Evolutionary conservation across 805 yeast species (phyloP).

Genomic region (Saccharomyces eubayanus): DNA sequence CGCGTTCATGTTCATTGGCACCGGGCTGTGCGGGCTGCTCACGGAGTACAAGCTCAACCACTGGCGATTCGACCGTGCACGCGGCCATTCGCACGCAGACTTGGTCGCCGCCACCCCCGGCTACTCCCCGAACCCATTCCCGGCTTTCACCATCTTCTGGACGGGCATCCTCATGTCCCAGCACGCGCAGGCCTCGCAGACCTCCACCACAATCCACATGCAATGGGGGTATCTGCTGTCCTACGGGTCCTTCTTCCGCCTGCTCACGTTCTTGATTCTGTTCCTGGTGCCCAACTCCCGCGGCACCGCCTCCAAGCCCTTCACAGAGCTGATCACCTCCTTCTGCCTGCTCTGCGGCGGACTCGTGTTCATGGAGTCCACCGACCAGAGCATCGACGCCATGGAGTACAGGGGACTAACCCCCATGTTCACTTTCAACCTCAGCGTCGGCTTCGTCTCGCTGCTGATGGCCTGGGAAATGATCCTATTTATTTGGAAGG

Average conservation of each 20-base stretch:
- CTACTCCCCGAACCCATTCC: slow-evolving; percentile 88
- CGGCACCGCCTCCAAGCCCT: slow-evolving; percentile 56
- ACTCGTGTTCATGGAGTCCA: slow-evolving; percentile 81
- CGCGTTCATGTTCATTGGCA: slow-evolving; percentile 85
- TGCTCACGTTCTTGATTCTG: slow-evolving; percentile 51
- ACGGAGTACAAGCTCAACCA: slow-evolving; percentile 56
- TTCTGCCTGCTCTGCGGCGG: slow-evolving; percentile 87
- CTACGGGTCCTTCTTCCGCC: slow-evolving; percentile 73
- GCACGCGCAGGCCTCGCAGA: slow-evolving; percentile 75
- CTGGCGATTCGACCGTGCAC: slow-evolving; percentile 48
- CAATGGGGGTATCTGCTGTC: slow-evolving; percentile 90
- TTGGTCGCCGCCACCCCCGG: slow-evolving; percentile 50
- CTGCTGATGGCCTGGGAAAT: slow-evolving; percentile 86
- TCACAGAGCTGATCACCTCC: slow-evolving; percentile 74
- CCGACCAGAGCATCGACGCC: slow-evolving; percentile 76
- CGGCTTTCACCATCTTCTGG: slow-evolving; percentile 88
- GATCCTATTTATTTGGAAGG: slow-evolving; percentile 55
- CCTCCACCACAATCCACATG: slow-evolving; percentile 71
- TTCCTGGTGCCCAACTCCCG: slow-evolving; percentile 35
- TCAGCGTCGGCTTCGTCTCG: slow-evolving; percentile 70
- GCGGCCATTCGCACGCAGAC: slow-evolving; percentile 5
- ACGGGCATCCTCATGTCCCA: slow-evolving; percentile 94
- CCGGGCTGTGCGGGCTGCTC: slow-evolving; percentile 84
- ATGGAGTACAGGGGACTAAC: slow-evolving; percentile 77
- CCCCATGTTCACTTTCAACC: slow-evolving; percentile 83